These are phyloP conservation scores for Penicillium coffeae DNA, from an alignment of 495 filamentous ascomycete genomes.

Conservation along the genomic window DNA sequence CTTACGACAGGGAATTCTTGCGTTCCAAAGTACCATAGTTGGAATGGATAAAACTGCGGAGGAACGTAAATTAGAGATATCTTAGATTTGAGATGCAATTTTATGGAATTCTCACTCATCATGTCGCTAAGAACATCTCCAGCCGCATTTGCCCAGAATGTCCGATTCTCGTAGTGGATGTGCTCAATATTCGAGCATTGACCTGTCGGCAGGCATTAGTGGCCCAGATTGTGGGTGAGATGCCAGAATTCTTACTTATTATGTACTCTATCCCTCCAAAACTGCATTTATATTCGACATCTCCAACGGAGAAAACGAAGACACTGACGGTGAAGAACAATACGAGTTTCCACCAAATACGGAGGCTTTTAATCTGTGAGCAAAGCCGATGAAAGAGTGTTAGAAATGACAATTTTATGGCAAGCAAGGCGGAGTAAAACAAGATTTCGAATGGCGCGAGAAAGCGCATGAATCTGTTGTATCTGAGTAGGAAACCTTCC, in stretches of 20 bases:
- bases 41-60: background rate
- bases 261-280: slow-evolving; percentile 13
- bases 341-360: slow-evolving; percentile 19
- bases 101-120: slow-evolving; percentile 12
- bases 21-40: slow-evolving; percentile 18
- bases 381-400: slow-evolving; percentile 20
- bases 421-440: slow-evolving; percentile 19
- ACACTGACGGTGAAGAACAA: slow-evolving; percentile 9
- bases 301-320: slow-evolving; percentile 12
- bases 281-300: slow-evolving; percentile 21
- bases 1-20: slow-evolving; percentile 14
- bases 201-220: slow-evolving; percentile 1
- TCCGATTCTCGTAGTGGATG: slow-evolving; percentile 16
- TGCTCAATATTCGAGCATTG: slow-evolving; percentile 12
- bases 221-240: background rate
- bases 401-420: slow-evolving; percentile 26
- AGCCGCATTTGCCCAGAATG: slow-evolving; percentile 14
- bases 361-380: slow-evolving; percentile 9
- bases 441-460: slow-evolving; percentile 15
- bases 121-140: slow-evolving; percentile 19
- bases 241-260: slow-evolving; percentile 9
- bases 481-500: slow-evolving; percentile 5
- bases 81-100: background rate
- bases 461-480: slow-evolving; percentile 10
- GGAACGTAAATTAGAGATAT: slow-evolving; percentile 2